phyloP scores from a whole-genome alignment of 441 rosid genomes.

The Eruca vesicaria region DNA sequence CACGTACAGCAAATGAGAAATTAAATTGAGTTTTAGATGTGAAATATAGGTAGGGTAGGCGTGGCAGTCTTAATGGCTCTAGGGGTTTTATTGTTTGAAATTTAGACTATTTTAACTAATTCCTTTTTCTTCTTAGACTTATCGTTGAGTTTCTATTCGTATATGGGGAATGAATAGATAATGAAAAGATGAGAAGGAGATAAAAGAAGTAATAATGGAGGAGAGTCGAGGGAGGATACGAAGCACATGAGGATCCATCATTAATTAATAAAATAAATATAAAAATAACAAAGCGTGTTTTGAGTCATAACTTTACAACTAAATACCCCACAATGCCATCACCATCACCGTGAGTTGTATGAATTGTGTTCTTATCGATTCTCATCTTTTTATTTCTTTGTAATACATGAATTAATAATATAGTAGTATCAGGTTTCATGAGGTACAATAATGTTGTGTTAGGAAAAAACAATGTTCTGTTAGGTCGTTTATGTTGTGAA shows the following conservation, averaged over 20 bases:
- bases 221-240: slow-evolving; percentile 34
- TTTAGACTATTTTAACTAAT: background rate
- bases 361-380: slow-evolving; percentile 30
- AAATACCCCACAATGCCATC: slow-evolving; percentile 36
- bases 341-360: slow-evolving; percentile 44
- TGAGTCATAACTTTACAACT: slow-evolving; percentile 42
- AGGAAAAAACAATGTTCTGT: background rate
- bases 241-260: slow-evolving; percentile 39
- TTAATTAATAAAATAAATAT: slow-evolving; percentile 30
- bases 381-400: slow-evolving; percentile 32
- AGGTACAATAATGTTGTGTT: slow-evolving; percentile 23
- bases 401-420: background rate
- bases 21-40: background rate
- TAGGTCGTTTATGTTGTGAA: background rate
- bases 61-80: background rate
- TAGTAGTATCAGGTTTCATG: slow-evolving; percentile 13
- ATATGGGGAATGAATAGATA: background rate
- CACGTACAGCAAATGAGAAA: slow-evolving; percentile 8
- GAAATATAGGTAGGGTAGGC: background rate
- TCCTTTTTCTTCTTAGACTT: background rate
- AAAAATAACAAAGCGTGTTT: slow-evolving; percentile 39
- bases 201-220: slow-evolving; percentile 36
- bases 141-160: too few species aligned
- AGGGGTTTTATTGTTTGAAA: background rate
- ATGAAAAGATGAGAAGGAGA: slow-evolving; percentile 18